These are phyloP conservation scores for Psilocybe cyanescens DNA, from an alignment of 768 basidiomycete species.

Conservation along the genomic window DNA sequence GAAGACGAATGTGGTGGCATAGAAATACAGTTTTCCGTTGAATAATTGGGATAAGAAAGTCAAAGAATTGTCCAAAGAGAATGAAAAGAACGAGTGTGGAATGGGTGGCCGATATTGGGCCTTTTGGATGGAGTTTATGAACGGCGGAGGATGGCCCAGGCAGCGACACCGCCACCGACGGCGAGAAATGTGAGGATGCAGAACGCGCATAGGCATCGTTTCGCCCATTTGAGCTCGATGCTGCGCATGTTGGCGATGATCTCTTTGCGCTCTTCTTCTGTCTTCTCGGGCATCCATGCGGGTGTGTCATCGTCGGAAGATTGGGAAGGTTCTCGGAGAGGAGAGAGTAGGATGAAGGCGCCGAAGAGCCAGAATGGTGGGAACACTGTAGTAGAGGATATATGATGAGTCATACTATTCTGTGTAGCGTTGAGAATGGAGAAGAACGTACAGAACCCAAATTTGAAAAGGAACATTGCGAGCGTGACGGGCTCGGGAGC, in stretches of 20 bases:
- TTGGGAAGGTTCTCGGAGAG: constrained; percentile 46
- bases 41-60: too few species aligned
- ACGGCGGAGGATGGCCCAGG: constrained; percentile 32
- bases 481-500: constrained; percentile 56
- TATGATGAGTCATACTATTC: constrained; percentile 8
- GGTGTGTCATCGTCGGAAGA: constrained; percentile 28
- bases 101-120: too few species aligned
- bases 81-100: too few species aligned
- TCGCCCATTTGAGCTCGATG: constrained; percentile 60
- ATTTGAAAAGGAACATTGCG: constrained; percentile 64
- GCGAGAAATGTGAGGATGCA: constrained; percentile 44
- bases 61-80: too few species aligned
- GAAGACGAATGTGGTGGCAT: too few species aligned
- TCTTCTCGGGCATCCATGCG: constrained; percentile 61
- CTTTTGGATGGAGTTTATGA: background rate
- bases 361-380: constrained; percentile 67
- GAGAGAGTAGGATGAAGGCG: constrained; percentile 55
- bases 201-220: constrained; percentile 58
- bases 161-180: constrained; percentile 31
- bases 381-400: constrained; percentile 45
- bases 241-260: constrained; percentile 51
- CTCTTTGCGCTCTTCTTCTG: constrained; percentile 49
- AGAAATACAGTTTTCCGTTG: too few species aligned
- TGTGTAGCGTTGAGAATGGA: background rate
- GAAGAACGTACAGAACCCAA: constrained; percentile 57